Base-by-base conservation (phyloP, 2,329 filamentous ascomycete species). In the Huntiella decipiens region DNA sequence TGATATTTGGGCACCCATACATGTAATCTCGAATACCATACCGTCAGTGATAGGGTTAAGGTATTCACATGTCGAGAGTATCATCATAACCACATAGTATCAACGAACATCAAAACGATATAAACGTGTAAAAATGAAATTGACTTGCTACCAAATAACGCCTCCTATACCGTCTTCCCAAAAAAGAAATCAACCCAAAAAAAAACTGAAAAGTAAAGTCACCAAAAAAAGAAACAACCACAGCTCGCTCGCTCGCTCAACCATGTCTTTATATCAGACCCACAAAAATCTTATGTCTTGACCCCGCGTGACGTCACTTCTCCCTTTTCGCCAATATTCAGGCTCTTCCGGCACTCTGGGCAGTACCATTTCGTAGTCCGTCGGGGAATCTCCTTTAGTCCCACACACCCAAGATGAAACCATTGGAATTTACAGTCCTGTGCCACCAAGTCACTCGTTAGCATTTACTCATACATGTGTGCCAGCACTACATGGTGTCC, bases 301-400 rank as follows among this genome's bases (percentile, higher is more conserved):
- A 74, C 61, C 4, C 71, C 70, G 49, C 73, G 60, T n/a, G 71
- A 72, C 50, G 61, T 77, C 8, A 77, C 71, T 55, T 78, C 73
- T 2, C 74, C 74, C 58, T 67, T 73, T 60, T 75, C 72, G 4
- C 74, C 74, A 53, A 78, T 74, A 41, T 74, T 73, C 31, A 79
- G 60, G 28, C 69, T 61, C 51, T 73, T 70, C 36, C 77, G 66
- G 56, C 83, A 91, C 43, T 84, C 76, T 1, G 81, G 81, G 59
- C 83, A 91, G 55, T 85, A 91, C 83, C 83, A 91, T 60, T 85
- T 86, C 2, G 78, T 78, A 31, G 79, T 80, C 13, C 80, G 68
- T 2, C 77, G 71, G 8, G 82, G 82, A 49, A 82, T 73, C 17
- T 77, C 68, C 8, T 68, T 65, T 32, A 91, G 65, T 4, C 70